Conservation (phyloP, 2,329 filamentous ascomycete species). For the Pseudocercospora vitis region DNA sequence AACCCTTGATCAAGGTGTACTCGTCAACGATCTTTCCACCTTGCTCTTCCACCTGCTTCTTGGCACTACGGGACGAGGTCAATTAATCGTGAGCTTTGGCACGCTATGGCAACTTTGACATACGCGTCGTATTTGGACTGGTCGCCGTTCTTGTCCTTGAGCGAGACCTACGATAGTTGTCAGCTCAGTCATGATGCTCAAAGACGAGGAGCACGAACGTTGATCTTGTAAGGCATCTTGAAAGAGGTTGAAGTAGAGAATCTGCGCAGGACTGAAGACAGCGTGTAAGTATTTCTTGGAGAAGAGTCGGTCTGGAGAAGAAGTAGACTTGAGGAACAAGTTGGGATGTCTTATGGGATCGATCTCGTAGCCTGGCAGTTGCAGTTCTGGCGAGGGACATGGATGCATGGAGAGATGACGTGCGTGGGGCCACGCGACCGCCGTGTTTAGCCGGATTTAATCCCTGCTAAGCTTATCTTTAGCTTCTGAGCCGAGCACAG, state of each 20-base stretch:
- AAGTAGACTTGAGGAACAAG: neutral
- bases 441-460: slow-evolving; percentile 8
- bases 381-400: too few relatives aligned
- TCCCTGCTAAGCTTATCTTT: slow-evolving; percentile 3
- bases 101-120: slow-evolving; percentile 29
- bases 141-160: slow-evolving; percentile 66
- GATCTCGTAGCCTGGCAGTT: neutral
- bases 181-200: slow-evolving; percentile 8
- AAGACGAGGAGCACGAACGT: slow-evolving; percentile 24
- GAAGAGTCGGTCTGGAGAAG: neutral
- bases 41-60: slow-evolving; percentile 70
- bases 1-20: slow-evolving; percentile 86
- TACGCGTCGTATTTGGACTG: slow-evolving; percentile 68
- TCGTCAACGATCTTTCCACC: slow-evolving; percentile 84
- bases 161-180: slow-evolving; percentile 66
- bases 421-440: slow-evolving; percentile 4
- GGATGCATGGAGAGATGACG: slow-evolving; percentile 2
- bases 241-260: slow-evolving; percentile 9
- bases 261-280: slow-evolving; percentile 12
- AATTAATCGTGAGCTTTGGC: neutral
- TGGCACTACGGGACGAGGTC: slow-evolving; percentile 57
- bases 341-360: too few relatives aligned
- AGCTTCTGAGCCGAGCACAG: slow-evolving; percentile 6
- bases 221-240: slow-evolving; percentile 33
- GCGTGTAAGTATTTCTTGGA: neutral